Evolutionary conservation across 768 basidiomycete species (phyloP).

Genomic region (Rhodotorula paludigena): DNA sequence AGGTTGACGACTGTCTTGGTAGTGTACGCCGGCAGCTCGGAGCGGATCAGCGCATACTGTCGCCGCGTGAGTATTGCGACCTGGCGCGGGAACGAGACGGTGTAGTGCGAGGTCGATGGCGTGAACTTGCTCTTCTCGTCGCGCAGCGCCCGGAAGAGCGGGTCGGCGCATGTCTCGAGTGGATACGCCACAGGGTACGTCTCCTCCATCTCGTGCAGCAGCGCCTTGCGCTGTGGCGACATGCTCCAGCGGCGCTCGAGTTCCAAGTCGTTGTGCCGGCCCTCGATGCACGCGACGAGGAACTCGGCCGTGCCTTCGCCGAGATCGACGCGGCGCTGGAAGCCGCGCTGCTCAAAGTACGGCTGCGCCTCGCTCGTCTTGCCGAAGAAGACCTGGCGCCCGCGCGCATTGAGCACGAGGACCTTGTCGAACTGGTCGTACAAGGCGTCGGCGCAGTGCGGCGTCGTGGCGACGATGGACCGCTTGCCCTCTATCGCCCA

Average conservation of each 20-base stretch:
- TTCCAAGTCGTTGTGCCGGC: constrained; percentile 26
- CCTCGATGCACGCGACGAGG: constrained; percentile 39
- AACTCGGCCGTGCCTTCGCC: constrained; percentile 45
- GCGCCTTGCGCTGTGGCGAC: constrained; percentile 36
- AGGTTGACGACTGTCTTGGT: constrained; percentile 55
- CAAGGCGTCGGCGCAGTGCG: constrained; percentile 65
- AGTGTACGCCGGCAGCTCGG: constrained; percentile 66
- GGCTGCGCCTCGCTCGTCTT: constrained; percentile 60
- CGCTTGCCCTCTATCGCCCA: constrained; percentile 69
- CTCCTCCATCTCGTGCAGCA: constrained; percentile 22
- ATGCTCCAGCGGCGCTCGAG: constrained; percentile 30
- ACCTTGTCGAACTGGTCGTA: constrained; percentile 71
- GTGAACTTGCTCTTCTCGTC: constrained; percentile 44
- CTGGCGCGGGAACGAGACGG: constrained; percentile 70
- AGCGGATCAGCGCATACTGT: constrained; percentile 67
- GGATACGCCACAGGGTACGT: constrained; percentile 41
- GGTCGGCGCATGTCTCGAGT: constrained; percentile 19
- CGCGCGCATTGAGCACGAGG: constrained; percentile 69
- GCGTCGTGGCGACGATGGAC: constrained; percentile 44
- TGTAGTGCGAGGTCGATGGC: constrained; percentile 66
- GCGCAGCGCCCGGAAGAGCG: constrained; percentile 16
- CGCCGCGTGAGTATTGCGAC: constrained; percentile 64
- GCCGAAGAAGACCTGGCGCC: constrained; percentile 70
- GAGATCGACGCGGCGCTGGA: constrained; percentile 41
- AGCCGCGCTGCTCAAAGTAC: constrained; percentile 59